A percentile compares a stretch with the other conserved stretches of the same genome.
phyloP scores from a whole-genome alignment of 768 basidiomycete genomes.

The Amanita exitialis region DNA sequence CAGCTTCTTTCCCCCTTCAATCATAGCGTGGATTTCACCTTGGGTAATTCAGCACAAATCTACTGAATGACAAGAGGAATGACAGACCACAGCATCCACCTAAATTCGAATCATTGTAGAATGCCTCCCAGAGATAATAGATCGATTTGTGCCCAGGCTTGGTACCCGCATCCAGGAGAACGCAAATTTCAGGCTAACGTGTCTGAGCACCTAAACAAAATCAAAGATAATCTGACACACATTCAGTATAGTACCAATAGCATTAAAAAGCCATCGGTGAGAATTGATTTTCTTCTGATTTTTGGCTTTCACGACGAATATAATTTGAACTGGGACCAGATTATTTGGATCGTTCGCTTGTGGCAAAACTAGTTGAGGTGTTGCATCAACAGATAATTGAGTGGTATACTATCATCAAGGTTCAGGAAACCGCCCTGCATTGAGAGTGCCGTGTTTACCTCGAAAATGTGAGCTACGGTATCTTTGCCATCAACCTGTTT shows the following conservation, averaged over 20 bases:
- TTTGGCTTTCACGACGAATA: conserved; percentile 85
- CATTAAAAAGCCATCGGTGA: conserved; percentile 95
- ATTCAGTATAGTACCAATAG: conserved; percentile 73
- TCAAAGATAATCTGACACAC: conserved; percentile 24
- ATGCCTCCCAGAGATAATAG: conserved; percentile 91
- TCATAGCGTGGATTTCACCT: conserved; percentile 92
- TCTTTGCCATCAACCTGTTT: conserved; percentile 84
- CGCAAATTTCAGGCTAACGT: conserved; percentile 76
- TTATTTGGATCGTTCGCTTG: conserved; percentile 87
- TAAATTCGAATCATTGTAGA: conserved; percentile 69
- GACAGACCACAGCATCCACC: conserved; percentile 75
- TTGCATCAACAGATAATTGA: conserved; percentile 86
- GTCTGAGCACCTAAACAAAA: not conserved
- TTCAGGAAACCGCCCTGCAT: not conserved
- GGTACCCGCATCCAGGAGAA: conserved; percentile 91
- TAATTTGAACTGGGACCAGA: conserved; percentile 86
- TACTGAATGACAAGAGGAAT: not conserved
- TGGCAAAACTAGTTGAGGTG: conserved; percentile 85
- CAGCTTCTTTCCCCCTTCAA: conserved; percentile 84
- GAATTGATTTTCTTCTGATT: conserved; percentile 96
- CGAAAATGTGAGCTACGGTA: conserved; percentile 91
- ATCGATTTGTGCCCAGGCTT: conserved; percentile 96
- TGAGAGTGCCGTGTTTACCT: conserved; percentile 36
- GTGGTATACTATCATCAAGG: conserved; percentile 74
- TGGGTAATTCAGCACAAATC: conserved; percentile 1